Base-by-base conservation (phyloP, 805 yeast genomes). In the Candida ovalis region DNA sequence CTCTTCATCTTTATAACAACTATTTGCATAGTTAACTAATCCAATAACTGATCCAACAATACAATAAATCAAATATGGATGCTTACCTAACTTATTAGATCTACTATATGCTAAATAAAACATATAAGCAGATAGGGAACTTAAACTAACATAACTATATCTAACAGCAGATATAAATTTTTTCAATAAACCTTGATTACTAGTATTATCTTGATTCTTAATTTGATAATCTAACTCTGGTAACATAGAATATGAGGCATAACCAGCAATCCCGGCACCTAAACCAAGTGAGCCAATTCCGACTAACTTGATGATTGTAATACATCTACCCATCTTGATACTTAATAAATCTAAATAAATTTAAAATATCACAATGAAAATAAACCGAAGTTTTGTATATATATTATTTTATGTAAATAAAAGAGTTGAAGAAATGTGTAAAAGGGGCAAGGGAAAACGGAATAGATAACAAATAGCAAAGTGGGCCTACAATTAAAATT, bases 221-320 rank as follows among this genome's bases (percentile, higher is more conserved):
- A 39, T n/a, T 5, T 24, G 12, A 10, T 12, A 4, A 4, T 39
- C 30, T 9, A 39, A 23, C 6, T 39, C 41, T 2, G 67, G 67
- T 22, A 63, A 49, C 21, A 39, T 35, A n/a, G 30, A 42, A 41
- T 51, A 48, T 8, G 61, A 49, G 1, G 64, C 51, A 7, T 55
- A 37, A n/a, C 73, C 55, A 48, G 78, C 72, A 2, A 77, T 64
- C 17, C 82, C 77, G 4, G 86, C 70, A 56, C 81, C 73, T 50
- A 85, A 61, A n/a, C 92, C 94, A 42, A 86, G 65, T 10, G 90
- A 78, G 3, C 85, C 73, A 33, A 79, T 78, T 32, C 90, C 91
- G 37, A 82, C 66, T 42, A 82, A 63, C 61, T 86, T 86, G 49
- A 82, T 78, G 33, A 74, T 71, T 18, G 78, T 77, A 37, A 78